Evolutionary conservation across 2,329 filamentous ascomycete genomes (phyloP), one percentile per base, ranked within the genome.

Genomic region (Clonostachys rhizophaga): DNA sequence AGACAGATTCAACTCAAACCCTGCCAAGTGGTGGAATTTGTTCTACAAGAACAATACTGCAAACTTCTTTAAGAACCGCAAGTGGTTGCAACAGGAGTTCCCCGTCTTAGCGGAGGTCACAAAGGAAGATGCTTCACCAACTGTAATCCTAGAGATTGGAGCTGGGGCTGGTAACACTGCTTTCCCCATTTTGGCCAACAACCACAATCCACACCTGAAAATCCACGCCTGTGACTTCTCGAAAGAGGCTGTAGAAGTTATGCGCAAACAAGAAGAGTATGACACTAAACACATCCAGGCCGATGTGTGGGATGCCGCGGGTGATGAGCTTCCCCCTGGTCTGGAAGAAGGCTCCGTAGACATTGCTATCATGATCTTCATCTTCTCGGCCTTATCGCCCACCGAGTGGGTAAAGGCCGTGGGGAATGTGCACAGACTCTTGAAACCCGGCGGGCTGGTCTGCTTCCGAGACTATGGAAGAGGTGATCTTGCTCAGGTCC

Each of bases 1-100:
- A 87, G 83, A 73, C 58, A 87, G 90, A 55, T 96, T 96, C 75
- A 97, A 96, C 64, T 74, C 78, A 42, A 82, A 95, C 54, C 94
- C 94, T 1, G 91, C 89, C 52, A 95, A 91, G 67, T 97, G 91
- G 89, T 99, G 94, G 94, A 94, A 99, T 61, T 72, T 87, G 47
- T 99, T 99, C 70, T 99, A 99, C 75, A 91, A 94, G 70, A 96
- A 97, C 71, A 97, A 99, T 69, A 89, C 88, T 17, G 81, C 86
- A 58, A 97, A 97, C 62, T 99, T 99, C 70, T 99, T 99, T 82
- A 99, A 99, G 70, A 88, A 99, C 63, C 82, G 94, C 53, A 97
- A 97, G 65, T 99, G 94, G 94, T 73, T 99, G 34, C 86, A 87
- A 54, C 92, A 97, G 66, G 94, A 99, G 66, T 99, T 99, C 54